phyloP scores from a whole-genome alignment of 2,329 filamentous ascomycete genomes.

The Penicillium vulpinum region DNA sequence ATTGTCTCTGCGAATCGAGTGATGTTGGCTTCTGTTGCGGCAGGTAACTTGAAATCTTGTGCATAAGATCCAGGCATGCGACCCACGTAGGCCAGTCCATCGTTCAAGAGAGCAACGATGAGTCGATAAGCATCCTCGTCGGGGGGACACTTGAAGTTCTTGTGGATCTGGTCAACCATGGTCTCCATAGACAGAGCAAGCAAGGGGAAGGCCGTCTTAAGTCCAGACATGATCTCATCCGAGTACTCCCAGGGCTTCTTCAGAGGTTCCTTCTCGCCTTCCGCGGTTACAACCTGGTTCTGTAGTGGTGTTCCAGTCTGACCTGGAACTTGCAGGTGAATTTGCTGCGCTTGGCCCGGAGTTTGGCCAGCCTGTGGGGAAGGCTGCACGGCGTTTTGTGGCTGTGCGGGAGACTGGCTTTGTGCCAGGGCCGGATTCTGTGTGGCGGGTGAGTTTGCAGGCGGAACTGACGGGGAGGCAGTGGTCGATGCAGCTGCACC shows the following conservation, averaged over 20 bases:
- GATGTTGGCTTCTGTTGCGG: constrained; percentile 92
- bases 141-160: constrained; percentile 97
- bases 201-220: constrained; percentile 96
- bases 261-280: constrained; percentile 47
- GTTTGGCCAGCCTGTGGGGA: constrained; percentile 23
- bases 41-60: constrained; percentile 84
- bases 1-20: constrained; percentile 96
- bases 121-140: constrained; percentile 97
- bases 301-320: constrained; percentile 26
- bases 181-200: constrained; percentile 98
- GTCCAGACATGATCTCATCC: constrained; percentile 89
- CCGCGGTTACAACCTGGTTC: constrained; percentile 18
- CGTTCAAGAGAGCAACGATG: constrained; percentile 95
- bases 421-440: constrained; percentile 26
- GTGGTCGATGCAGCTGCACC: constrained; percentile 42
- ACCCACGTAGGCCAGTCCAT: constrained; percentile 88
- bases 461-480: constrained; percentile 27
- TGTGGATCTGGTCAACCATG: constrained; percentile 98
- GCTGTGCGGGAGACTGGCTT: constrained; percentile 26
- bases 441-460: constrained; percentile 25
- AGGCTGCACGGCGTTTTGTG: constrained; percentile 19
- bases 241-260: constrained; percentile 95
- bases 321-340: constrained; percentile 30
- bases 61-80: constrained; percentile 84
- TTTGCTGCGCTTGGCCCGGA: constrained; percentile 24